Percentiles rank a stretch among this genome's conserved stretches.
These are phyloP conservation scores for Auricularia auricula-judae DNA, from an alignment of 768 basidiomycete genomes.

Conservation along the genomic window DNA sequence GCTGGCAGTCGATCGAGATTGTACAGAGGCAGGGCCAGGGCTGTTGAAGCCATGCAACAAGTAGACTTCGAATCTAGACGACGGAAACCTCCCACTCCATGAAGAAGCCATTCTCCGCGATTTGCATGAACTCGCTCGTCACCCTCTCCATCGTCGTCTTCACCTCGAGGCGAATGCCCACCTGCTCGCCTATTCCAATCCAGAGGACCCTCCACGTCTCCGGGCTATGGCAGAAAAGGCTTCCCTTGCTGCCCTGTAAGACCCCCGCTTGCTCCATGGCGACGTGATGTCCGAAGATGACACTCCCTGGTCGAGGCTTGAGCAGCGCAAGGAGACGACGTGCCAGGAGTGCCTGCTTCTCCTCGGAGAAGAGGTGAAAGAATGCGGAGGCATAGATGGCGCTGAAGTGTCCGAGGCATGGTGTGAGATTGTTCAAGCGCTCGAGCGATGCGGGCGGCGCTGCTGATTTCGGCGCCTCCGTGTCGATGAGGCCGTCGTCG, in stretches of 20 bases:
- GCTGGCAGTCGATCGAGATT: no score
- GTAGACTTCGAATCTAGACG: no score
- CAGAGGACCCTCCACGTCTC: conserved; percentile 27
- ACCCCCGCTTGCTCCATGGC: conserved; percentile 31
- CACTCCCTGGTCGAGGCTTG: conserved; percentile 13
- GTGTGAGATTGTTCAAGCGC: conserved; percentile 14
- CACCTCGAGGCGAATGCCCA: background rate
- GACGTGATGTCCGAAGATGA: conserved; percentile 25
- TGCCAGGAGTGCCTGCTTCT: conserved; percentile 21
- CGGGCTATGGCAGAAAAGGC: conserved; percentile 25
- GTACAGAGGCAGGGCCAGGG: no score
- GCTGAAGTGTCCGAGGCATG: conserved; percentile 10
- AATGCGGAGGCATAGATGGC: conserved; percentile 23
- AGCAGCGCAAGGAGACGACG: conserved; percentile 17
- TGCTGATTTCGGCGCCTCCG: background rate
- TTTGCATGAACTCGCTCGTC: no score
- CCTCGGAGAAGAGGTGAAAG: conserved; percentile 26
- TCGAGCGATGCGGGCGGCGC: conserved; percentile 5
- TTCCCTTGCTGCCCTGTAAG: conserved; percentile 2
- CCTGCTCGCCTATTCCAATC: conserved; percentile 18
- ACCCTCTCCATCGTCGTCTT: no score
- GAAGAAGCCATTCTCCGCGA: no score
- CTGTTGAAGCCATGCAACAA: no score
- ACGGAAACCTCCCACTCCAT: no score
- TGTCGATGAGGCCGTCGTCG: background rate